A percentile compares a stretch with the other conserved stretches of the same genome.
Conservation (phyloP, 2,329 filamentous ascomycete species). For the Thielaviopsis euricoi region DNA sequence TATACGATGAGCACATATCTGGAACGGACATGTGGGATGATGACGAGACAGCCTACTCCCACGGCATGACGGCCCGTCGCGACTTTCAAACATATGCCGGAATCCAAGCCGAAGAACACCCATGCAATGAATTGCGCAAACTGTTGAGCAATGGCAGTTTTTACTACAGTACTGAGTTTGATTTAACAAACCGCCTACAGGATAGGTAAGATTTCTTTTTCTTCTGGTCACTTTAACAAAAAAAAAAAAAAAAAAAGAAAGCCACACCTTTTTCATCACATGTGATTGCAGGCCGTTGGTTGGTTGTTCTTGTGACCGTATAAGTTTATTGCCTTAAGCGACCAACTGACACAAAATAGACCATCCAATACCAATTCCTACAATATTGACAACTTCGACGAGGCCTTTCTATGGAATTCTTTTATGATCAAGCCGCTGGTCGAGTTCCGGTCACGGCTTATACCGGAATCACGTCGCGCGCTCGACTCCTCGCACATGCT, state of each 20-base stretch:
- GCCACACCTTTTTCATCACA: background rate
- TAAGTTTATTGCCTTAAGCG: background rate
- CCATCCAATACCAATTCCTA: constrained; percentile 62
- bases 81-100: constrained; percentile 10
- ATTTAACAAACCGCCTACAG: constrained; percentile 83
- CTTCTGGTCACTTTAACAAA: constrained; percentile 11
- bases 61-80: constrained; percentile 19
- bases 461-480: constrained; percentile 54
- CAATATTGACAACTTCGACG: constrained; percentile 83
- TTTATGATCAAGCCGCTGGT: constrained; percentile 94
- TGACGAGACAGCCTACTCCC: constrained; percentile 33
- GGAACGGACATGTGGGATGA: constrained; percentile 33
- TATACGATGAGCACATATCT: constrained; percentile 64
- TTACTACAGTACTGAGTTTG: constrained; percentile 97
- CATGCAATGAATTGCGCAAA: constrained; percentile 81
- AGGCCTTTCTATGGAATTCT: constrained; percentile 91
- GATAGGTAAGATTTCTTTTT: constrained; percentile 41
- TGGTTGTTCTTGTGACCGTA: background rate
- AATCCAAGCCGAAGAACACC: constrained; percentile 57
- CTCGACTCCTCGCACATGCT: constrained; percentile 79
- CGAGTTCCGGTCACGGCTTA: constrained; percentile 69
- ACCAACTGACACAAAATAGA: constrained; percentile 23
- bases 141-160: constrained; percentile 85
- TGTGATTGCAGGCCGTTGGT: constrained; percentile 11
- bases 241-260: no score